Base-by-base conservation (phyloP, 345 rosid species). In the Gynandropsis gynandra region DNA sequence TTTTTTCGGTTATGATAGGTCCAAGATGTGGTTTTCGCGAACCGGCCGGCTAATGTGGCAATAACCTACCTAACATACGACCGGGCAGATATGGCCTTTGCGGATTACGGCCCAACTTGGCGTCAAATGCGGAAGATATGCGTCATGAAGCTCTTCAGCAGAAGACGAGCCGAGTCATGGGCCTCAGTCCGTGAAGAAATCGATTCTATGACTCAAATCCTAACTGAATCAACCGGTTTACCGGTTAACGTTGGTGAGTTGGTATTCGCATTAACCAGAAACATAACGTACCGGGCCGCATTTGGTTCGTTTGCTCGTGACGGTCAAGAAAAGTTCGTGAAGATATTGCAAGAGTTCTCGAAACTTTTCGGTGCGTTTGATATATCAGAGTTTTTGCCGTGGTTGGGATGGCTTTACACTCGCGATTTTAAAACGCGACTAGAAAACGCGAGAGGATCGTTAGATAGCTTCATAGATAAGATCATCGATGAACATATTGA, bases 61-160 rank as follows among this genome's bases (percentile, higher is more conserved):
- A 81, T 83, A 10, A 60, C 61, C 14, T 86, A 81, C 53, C 73
- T 86, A 4, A 89, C 89, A 0, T 89, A 89, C 20, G 66, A 81
- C 20, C 79, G 97, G 2, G 86, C 90, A 0, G 96, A 89, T 64
- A 86, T 89, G 94, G 94, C 97, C 7, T 89, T 89, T 42, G 96
- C 96, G 4, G 77, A 89, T 70, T 86, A 86, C 64, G 96, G 96
- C 2, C 96, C 97, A 1, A 72, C 86, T 41, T 86, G 96, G 96
- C 78, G 94, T 18, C 96, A 89, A 63, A 86, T 86, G 94, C 71
- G 96, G 1, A 89, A 86, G 69, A 65, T 89, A n/a, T 79, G 88
- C 31, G 88, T 81, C 7, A 67, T 83, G 78, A 83, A 78, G 66
- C 80, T 89, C 3, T 86, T 86, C 44, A 89, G 97, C 52, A 74